A percentile compares a stretch with the other conserved stretches of the same genome.
These are phyloP conservation scores for Ustilago lituana DNA, from an alignment of 1,284 basidiomycete species.

Conservation along the genomic window DNA sequence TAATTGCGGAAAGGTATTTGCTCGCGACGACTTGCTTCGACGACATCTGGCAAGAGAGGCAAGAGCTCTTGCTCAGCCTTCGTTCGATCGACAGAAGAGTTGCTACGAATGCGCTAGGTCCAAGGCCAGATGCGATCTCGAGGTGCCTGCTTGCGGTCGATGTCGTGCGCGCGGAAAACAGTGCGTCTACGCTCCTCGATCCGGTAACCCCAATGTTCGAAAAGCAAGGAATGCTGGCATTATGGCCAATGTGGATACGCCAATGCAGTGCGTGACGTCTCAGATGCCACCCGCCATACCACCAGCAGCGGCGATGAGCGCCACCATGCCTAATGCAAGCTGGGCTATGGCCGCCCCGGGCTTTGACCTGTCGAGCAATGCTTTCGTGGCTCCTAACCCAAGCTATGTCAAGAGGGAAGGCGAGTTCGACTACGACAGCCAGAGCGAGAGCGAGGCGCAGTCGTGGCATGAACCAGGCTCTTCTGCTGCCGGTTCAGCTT, in stretches of 20 bases:
- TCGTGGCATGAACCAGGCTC: conserved; percentile 39
- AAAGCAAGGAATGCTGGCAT: conserved; percentile 34
- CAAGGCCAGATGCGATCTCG: conserved; percentile 62
- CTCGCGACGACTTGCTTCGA: conserved; percentile 51
- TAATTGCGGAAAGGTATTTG: conserved; percentile 59
- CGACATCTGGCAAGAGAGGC: conserved; percentile 56
- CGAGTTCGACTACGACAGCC: conserved; percentile 44
- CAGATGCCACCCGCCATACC: conserved; percentile 13
- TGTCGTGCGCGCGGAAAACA: conserved; percentile 56
- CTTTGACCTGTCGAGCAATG: conserved; percentile 17
- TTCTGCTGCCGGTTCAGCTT: conserved; percentile 26
- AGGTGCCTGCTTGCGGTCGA: conserved; percentile 59
- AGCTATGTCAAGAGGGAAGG: conserved; percentile 35
- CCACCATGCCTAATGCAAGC: conserved; percentile 15
- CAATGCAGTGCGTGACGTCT: conserved; percentile 24
- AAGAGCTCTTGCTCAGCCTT: conserved; percentile 53
- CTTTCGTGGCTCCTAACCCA: conserved; percentile 32
- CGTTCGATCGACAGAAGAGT: conserved; percentile 58
- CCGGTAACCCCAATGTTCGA: conserved; percentile 59
- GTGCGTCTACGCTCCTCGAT: conserved; percentile 57
- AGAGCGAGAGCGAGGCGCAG: conserved; percentile 41
- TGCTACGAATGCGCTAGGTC: conserved; percentile 59
- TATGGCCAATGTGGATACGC: conserved; percentile 16
- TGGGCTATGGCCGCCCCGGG: conserved; percentile 34
- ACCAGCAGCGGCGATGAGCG: conserved; percentile 9